Evolutionary conservation across 805 yeast species (phyloP), one percentile per base, ranked within the genome.

Genomic region (Saturnispora ahearnii): DNA sequence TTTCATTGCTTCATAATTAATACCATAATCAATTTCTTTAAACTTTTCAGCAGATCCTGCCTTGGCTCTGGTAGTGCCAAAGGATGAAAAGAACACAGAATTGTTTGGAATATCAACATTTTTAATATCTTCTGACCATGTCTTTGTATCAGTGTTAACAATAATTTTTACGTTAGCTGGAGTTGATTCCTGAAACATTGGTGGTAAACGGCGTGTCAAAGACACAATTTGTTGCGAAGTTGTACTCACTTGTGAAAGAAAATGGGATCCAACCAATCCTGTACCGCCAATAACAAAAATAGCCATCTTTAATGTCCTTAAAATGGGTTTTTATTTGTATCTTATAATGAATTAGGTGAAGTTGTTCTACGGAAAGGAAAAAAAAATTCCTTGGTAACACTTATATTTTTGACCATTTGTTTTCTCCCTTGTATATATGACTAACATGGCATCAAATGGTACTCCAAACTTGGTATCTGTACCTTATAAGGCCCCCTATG

Each of bases 31-130:
- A 56, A 89, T 80, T 57, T 73, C 72, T 56, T 74, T 72, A 66
- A 86, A 93, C 26, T 78, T 75, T 24, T 77, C 86, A n/a, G 79
- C 67, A 1, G 84, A 73, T 15, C 96, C 95, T 4, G 88, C 96
- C 30, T 67, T 73, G 2, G 76, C 82, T 47, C 76, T 73, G 1
- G 95, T 87, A 6, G 96, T 84, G 6, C 90, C 96, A 55, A 89
- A 74, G 0, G 82, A 80, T 2, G 87, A 77, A 55, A 84, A 77
- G 49, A 82, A 69, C 3, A 70, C 67, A 29, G 74, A 71, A 10
- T 72, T 59, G 3, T 55, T 58, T 24, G 64, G 64, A 30, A 66
- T 61, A 31, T 67, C 61, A 15, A 56, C 60, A 1, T 51, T 38
- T n/a, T 45, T 44, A 36, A 59, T 60, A 18, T 58, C 46, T 55